Evolutionary conservation across 768 basidiomycete genomes (phyloP).

Genomic region (Mycena venus): DNA sequence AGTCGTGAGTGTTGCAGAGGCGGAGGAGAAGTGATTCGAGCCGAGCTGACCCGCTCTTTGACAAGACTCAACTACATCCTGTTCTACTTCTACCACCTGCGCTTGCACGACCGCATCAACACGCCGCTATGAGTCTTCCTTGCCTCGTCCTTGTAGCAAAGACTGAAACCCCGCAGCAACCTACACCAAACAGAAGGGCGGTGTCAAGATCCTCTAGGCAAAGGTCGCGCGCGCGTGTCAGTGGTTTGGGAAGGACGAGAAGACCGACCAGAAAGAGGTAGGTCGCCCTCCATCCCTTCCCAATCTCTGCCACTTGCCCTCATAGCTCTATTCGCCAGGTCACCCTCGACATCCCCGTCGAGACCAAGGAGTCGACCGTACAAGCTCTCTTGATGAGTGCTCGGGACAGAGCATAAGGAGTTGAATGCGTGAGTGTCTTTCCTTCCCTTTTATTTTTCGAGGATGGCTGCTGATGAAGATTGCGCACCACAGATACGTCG

Average conservation of each 20-base stretch:
- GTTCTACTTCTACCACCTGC: conserved; percentile 94
- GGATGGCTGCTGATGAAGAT: conserved; percentile 18
- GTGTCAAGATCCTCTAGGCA: conserved; percentile 86
- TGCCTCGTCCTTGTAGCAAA: not conserved
- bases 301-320: too few relatives aligned
- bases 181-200: conserved; percentile 78
- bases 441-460: conserved; percentile 21
- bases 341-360: conserved; percentile 68
- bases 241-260: conserved; percentile 73
- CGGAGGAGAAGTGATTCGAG: too few relatives aligned
- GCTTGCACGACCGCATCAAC: conserved; percentile 92
- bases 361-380: conserved; percentile 67
- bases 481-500: conserved; percentile 70
- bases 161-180: conserved; percentile 29
- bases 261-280: conserved; percentile 56
- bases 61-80: conserved; percentile 84
- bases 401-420: conserved; percentile 88
- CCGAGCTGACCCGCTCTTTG: not conserved
- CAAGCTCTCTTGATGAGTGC: conserved; percentile 83
- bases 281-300: not conserved
- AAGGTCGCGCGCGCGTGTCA: conserved; percentile 86
- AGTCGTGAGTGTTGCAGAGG: conserved; percentile 73
- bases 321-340: conserved; percentile 48
- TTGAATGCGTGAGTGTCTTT: conserved; percentile 71
- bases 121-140: conserved; percentile 68